These are phyloP conservation scores for Trametes pubescens DNA, from an alignment of 1,284 basidiomycete genomes.

Conservation along the genomic window DNA sequence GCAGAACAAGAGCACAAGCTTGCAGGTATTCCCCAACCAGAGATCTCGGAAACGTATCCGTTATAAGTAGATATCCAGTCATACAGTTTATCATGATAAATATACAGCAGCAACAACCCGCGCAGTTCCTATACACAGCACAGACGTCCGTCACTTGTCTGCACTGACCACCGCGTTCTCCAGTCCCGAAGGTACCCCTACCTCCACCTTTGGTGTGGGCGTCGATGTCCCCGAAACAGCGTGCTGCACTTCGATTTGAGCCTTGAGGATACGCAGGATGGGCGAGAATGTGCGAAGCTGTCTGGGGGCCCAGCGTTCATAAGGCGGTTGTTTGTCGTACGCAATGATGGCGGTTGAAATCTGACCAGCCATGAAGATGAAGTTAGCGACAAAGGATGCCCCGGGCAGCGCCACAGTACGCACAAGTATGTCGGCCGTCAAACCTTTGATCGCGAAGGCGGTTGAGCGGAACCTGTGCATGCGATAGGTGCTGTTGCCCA, in stretches of 20 bases:
- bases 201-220: constrained; percentile 33
- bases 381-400: background rate
- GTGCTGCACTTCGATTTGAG: constrained; percentile 23
- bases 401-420: constrained; percentile 32
- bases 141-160: background rate
- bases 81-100: background rate
- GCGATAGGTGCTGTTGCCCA: constrained; percentile 61
- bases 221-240: constrained; percentile 32
- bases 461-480: constrained; percentile 81
- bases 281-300: constrained; percentile 45
- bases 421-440: constrained; percentile 85
- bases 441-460: constrained; percentile 82
- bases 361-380: constrained; percentile 45
- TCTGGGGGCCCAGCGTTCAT: constrained; percentile 57
- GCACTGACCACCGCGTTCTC: constrained; percentile 7
- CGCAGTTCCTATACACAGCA: background rate
- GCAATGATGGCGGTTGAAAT: constrained; percentile 68
- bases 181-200: constrained; percentile 30
- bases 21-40: too few species aligned
- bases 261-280: constrained; percentile 37
- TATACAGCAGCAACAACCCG: background rate
- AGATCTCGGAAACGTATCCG: too few species aligned
- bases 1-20: background rate
- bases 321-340: constrained; percentile 55
- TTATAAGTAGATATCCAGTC: too few species aligned